Conservation (phyloP, 2,329 filamentous ascomycete species). For the Monosporascus sp. region DNA sequence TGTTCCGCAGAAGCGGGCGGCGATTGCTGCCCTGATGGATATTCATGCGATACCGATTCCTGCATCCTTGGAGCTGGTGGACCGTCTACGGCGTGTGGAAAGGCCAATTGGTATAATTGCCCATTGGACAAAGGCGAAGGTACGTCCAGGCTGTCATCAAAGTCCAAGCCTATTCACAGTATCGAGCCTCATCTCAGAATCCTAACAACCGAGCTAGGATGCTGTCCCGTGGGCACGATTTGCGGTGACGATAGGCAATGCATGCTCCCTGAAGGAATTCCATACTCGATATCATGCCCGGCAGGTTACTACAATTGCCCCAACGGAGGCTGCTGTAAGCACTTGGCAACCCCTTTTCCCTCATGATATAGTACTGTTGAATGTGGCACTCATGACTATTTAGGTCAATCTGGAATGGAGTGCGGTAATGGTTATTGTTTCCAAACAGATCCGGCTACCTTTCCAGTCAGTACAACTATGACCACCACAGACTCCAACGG, state of each 20-base stretch:
- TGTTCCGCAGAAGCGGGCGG: conserved; percentile 28
- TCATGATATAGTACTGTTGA: not conserved
- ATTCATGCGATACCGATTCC: conserved; percentile 42
- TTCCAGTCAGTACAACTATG: conserved; percentile 37
- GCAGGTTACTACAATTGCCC: conserved; percentile 44
- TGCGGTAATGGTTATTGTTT: conserved; percentile 47
- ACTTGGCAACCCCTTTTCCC: not conserved
- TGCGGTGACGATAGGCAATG: conserved; percentile 39
- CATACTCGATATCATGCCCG: conserved; percentile 38
- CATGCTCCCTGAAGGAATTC: conserved; percentile 36
- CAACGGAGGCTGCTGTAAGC: conserved; percentile 46
- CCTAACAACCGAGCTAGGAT: conserved; percentile 18
- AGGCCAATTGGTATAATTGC: conserved; percentile 36
- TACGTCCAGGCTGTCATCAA: conserved; percentile 6
- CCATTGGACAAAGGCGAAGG: conserved; percentile 29
- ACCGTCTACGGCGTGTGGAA: conserved; percentile 32
- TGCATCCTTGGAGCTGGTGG: conserved; percentile 43
- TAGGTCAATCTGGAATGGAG: conserved; percentile 35
- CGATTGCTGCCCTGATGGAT: conserved; percentile 44
- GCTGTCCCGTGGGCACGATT: conserved; percentile 41
- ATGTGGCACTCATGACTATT: not conserved
- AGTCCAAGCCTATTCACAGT: not conserved
- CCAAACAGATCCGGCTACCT: conserved; percentile 39
- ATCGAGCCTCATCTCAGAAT: conserved; percentile 23
- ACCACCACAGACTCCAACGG: conserved; percentile 42